Conservation (phyloP, 2,329 filamentous ascomycete species). For the Xylariaceae sp. region DNA sequence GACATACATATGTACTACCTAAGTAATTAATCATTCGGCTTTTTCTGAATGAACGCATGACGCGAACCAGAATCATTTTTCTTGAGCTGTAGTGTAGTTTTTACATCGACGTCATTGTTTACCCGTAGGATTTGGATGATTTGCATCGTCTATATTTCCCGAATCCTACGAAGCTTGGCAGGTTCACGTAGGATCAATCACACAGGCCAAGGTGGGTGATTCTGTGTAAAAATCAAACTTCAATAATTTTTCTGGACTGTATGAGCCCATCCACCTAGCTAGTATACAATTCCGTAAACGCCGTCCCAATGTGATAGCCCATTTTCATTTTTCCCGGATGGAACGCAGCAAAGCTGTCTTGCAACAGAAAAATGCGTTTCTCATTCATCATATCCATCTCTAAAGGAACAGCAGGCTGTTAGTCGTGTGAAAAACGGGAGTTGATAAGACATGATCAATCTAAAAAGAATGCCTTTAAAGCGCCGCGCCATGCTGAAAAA, state of each 20-base stretch:
- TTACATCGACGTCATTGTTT: too few relatives aligned
- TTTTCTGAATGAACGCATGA: too few relatives aligned
- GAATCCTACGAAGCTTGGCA: too few relatives aligned
- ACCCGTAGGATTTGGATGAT: too few relatives aligned
- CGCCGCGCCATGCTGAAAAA: slow-evolving; percentile 35
- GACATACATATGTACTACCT: too few relatives aligned
- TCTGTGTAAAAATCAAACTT: not conserved
- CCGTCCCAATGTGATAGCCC: slow-evolving; percentile 19
- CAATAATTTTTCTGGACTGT: slow-evolving; percentile 17
- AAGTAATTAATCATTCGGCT: too few relatives aligned
- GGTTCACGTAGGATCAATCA: not conserved
- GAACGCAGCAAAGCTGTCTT: slow-evolving; percentile 20
- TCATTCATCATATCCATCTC: slow-evolving; percentile 37
- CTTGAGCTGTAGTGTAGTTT: too few relatives aligned
- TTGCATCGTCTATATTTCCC: too few relatives aligned
- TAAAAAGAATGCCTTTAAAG: slow-evolving; percentile 22
- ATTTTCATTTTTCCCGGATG: slow-evolving; percentile 18
- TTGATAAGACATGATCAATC: slow-evolving; percentile 5
- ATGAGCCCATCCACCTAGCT: slow-evolving; percentile 20
- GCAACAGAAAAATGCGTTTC: slow-evolving; percentile 25
- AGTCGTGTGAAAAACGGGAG: slow-evolving; percentile 21
- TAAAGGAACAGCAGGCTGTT: slow-evolving; percentile 20
- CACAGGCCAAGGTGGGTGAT: too few relatives aligned
- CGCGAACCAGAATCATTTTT: too few relatives aligned
- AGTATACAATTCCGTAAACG: slow-evolving; percentile 24